Conservation (phyloP, 2,329 filamentous ascomycete genomes). For the Colletotrichum eremochloae region DNA sequence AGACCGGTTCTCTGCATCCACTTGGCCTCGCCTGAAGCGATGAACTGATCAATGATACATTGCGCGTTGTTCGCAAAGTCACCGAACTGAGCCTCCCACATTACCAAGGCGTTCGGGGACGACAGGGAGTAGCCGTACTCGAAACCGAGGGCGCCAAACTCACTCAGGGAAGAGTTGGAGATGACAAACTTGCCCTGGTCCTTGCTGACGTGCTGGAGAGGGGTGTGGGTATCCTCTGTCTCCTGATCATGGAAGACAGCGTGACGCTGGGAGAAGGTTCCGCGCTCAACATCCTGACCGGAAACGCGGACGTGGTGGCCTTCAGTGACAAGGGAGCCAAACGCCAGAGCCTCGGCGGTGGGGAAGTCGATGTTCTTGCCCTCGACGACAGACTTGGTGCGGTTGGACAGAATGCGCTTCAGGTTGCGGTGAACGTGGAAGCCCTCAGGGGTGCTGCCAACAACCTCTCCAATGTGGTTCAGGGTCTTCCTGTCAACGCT, state of each 20-base stretch:
- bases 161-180: constrained; percentile 89
- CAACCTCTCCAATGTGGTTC: constrained; percentile 84
- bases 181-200: constrained; percentile 97
- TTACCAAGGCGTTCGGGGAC: constrained; percentile 95
- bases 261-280: constrained; percentile 98
- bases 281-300: constrained; percentile 98
- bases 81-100: constrained; percentile 99
- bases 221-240: constrained; percentile 91
- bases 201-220: constrained; percentile 87
- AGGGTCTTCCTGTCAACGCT: constrained; percentile 80
- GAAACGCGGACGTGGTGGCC: constrained; percentile 98
- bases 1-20: constrained; percentile 99
- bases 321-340: constrained; percentile 90
- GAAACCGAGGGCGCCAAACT: constrained; percentile 85
- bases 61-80: constrained; percentile 99
- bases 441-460: constrained; percentile 83
- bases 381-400: constrained; percentile 92
- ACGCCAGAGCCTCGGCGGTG: constrained; percentile 95
- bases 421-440: constrained; percentile 95
- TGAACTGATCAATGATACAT: constrained; percentile 98
- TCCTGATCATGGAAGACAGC: constrained; percentile 98
- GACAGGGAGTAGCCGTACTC: constrained; percentile 99
- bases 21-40: constrained; percentile 97
- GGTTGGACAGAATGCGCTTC: constrained; percentile 91
- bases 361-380: constrained; percentile 98